Base-by-base conservation (phyloP, 75 land plant genomes). In the Cupressus sempervirens region DNA sequence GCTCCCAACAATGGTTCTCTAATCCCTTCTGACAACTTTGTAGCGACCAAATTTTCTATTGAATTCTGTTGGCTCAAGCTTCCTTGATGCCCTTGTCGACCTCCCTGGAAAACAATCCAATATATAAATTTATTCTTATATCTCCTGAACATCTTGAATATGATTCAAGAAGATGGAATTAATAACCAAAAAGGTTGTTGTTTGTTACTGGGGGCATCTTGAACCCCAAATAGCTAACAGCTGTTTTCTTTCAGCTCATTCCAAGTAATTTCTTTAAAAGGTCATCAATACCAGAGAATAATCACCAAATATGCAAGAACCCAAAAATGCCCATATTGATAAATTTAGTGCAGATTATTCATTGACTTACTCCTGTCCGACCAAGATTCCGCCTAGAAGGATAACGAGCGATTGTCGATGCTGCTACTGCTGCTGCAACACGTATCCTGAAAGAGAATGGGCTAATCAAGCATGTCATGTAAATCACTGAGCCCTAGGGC, bases 361-460 rank as follows among this genome's bases (percentile, higher is more conserved):
- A 50, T 50, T 12, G 53, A 90, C 90, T 76, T 86, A 89, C 86
- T 26, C 41, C 45, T 80, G 73, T 72, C 83, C 88, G 88, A 79
- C 90, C 90, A 34, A 81, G 86, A 85, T 74, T 89, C 52, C 88
- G 68, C 54, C 86, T 89, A 32, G 95, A 93, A 83, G 95, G 95
- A 56, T 91, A 89, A 73, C 93, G 86, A 3, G 93, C 95, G 73
- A 93, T 82, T 15, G 86, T 86, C 15, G 93, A 89, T 81, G 95
- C 93, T 70, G 92, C 95, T 5, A 46, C 95, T 62, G 90, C 92
- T 30, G 93, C 94, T 85, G 93, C 95, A 48, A 94, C 95, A 23
- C 93, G 88, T 88, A 94, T 92, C 89, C 95, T 94, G 87, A 46
- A 86, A 74, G 43, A 80, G 68, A 29, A 82, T 13, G 36, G 18